Percentiles rank a stretch among this genome's conserved stretches.
Conservation (phyloP, 768 basidiomycete genomes). For the Termitomyces sp. region DNA sequence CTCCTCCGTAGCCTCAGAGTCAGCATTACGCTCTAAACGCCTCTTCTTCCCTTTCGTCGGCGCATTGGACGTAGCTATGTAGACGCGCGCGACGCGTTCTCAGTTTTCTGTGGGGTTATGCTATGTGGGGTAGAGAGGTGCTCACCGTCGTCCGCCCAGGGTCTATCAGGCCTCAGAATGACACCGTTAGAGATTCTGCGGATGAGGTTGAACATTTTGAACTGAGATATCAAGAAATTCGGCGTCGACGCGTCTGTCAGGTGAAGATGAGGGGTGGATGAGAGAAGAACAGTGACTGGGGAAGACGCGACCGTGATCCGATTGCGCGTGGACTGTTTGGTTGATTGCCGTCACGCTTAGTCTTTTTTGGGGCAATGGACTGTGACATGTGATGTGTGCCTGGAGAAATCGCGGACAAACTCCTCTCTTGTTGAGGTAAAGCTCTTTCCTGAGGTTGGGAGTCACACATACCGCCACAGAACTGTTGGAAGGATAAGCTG, state of each 20-base stretch:
- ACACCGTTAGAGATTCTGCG: slow-evolving; percentile 70
- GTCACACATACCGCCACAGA: not conserved
- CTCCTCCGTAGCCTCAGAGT: slow-evolving; percentile 36
- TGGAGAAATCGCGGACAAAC: not conserved
- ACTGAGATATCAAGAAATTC: not conserved
- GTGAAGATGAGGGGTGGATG: not conserved
- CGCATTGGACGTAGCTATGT: slow-evolving; percentile 69
- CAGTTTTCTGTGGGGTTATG: slow-evolving; percentile 7
- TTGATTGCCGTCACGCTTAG: not conserved
- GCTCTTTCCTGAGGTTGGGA: not conserved
- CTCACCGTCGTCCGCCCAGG: slow-evolving; percentile 79
- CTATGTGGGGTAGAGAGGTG: slow-evolving; percentile 20
- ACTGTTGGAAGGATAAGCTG: not conserved
- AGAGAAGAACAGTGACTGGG: not conserved
- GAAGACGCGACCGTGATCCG: slow-evolving; percentile 1
- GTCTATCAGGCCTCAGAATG: slow-evolving; percentile 68
- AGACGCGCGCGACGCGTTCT: slow-evolving; percentile 23
- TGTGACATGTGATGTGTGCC: not conserved
- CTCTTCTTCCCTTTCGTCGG: slow-evolving; percentile 70
- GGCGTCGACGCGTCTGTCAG: slow-evolving; percentile 2
- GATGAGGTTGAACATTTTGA: slow-evolving; percentile 66
- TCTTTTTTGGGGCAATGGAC: not conserved
- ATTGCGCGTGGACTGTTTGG: not conserved
- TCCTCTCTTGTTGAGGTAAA: not conserved
- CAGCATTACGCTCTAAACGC: slow-evolving; percentile 45